Conservation (phyloP, 306 rosid genomes). For the Citrullus mucosospermus region DNA sequence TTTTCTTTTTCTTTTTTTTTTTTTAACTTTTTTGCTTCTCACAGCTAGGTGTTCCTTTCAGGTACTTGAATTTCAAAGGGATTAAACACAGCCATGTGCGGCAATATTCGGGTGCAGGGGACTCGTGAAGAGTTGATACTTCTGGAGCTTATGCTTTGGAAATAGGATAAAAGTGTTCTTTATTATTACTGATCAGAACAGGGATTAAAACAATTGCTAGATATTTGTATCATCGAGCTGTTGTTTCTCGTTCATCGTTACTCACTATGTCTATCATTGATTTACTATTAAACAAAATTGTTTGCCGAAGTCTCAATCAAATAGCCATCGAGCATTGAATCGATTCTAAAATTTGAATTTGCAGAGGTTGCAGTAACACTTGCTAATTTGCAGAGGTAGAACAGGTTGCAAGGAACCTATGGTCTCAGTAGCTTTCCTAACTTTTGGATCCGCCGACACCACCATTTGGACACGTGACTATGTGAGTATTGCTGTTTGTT, state of each 20-base stretch:
- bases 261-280: not conserved
- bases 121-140: conserved; percentile 6
- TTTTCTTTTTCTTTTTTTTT: too few species aligned
- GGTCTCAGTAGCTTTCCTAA: not conserved
- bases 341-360: not conserved
- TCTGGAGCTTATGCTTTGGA: not conserved
- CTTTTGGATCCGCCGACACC: not conserved
- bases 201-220: not conserved
- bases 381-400: not conserved
- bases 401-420: not conserved
- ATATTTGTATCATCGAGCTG: not conserved
- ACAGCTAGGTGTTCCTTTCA: not conserved
- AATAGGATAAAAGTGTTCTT: not conserved
- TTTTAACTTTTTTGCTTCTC: not conserved
- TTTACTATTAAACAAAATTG: not conserved
- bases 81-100: not conserved
- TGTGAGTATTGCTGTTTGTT: not conserved
- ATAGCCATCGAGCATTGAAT: not conserved
- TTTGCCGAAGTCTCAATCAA: not conserved
- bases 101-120: not conserved
- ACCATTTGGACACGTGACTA: not conserved
- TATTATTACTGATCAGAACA: not conserved
- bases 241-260: not conserved
- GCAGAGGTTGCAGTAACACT: not conserved
- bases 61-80: conserved; percentile 4